Conservation (phyloP, 2,329 filamentous ascomycete genomes). For the Karstenula rhodostoma region DNA sequence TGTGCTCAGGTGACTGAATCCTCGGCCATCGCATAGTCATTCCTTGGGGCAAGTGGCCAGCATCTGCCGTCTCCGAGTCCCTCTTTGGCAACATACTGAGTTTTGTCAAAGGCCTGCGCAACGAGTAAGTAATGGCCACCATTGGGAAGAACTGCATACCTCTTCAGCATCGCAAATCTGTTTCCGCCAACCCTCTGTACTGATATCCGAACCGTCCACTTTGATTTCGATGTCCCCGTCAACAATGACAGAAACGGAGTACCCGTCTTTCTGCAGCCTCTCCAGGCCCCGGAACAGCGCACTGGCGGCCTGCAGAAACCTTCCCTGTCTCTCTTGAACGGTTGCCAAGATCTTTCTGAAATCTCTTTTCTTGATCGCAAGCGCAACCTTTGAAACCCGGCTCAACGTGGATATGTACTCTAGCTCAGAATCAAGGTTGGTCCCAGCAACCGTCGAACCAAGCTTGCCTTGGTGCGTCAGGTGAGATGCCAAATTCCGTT, state of each 20-base stretch:
- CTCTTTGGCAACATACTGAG: neutral
- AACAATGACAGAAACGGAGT: neutral
- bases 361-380: conserved; percentile 4
- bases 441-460: neutral
- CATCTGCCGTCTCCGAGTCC: neutral
- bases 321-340: neutral
- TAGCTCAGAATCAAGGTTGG: conserved; percentile 6
- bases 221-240: conserved; percentile 1
- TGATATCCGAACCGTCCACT: neutral
- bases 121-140: neutral
- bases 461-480: neutral
- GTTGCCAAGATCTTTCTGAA: no score
- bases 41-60: conserved; percentile 2
- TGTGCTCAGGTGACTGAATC: neutral
- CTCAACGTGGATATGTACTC: neutral
- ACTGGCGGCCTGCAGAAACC: neutral
- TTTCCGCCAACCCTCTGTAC: neutral
- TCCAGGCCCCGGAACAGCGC: neutral
- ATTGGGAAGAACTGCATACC: neutral
- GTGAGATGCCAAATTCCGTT: neutral
- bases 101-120: neutral
- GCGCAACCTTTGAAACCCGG: neutral
- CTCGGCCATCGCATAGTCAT: neutral
- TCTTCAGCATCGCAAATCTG: neutral
- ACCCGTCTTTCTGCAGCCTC: conserved; percentile 4